phyloP scores from a whole-genome alignment of 2,329 filamentous ascomycete genomes.

The Apiospora pterosperma region DNA sequence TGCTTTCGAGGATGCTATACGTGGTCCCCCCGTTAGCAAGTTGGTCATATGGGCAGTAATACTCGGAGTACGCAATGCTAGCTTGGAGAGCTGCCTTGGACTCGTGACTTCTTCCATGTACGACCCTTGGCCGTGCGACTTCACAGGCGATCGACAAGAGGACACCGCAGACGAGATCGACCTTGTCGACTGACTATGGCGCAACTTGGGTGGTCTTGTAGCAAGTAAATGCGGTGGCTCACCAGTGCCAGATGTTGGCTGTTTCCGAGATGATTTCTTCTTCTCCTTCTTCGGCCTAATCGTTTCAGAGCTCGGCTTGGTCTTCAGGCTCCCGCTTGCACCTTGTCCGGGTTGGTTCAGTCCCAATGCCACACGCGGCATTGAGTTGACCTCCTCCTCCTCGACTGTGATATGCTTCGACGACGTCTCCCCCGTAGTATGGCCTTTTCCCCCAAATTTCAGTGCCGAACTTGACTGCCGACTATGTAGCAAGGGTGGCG shows the following conservation, averaged over 20 bases:
- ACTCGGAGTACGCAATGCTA: constrained; percentile 22
- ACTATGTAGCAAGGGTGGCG: constrained; percentile 51
- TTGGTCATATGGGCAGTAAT: constrained; percentile 36
- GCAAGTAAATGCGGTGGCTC: constrained; percentile 36
- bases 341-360: constrained; percentile 62
- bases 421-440: constrained; percentile 66
- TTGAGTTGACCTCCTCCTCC: constrained; percentile 90
- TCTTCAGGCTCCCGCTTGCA: constrained; percentile 68
- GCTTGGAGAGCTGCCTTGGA: constrained; percentile 17
- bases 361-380: constrained; percentile 77
- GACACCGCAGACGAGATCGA: constrained; percentile 27
- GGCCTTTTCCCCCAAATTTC: constrained; percentile 63
- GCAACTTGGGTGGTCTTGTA: constrained; percentile 26
- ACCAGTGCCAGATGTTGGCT: constrained; percentile 71
- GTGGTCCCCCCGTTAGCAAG: constrained; percentile 40
- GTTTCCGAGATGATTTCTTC: constrained; percentile 74
- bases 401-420: constrained; percentile 94
- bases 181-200: constrained; percentile 38
- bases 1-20: constrained; percentile 83
- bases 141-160: constrained; percentile 31
- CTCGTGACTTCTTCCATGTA: constrained; percentile 24
- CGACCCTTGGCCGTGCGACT: constrained; percentile 31
- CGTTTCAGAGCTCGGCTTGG: constrained; percentile 91
- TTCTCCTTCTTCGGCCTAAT: constrained; percentile 93
- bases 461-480: constrained; percentile 67